Evolutionary conservation across 1,284 basidiomycete species (phyloP), one percentile per base, ranked within the genome.

Genomic region (Polyporus tsugae): DNA sequence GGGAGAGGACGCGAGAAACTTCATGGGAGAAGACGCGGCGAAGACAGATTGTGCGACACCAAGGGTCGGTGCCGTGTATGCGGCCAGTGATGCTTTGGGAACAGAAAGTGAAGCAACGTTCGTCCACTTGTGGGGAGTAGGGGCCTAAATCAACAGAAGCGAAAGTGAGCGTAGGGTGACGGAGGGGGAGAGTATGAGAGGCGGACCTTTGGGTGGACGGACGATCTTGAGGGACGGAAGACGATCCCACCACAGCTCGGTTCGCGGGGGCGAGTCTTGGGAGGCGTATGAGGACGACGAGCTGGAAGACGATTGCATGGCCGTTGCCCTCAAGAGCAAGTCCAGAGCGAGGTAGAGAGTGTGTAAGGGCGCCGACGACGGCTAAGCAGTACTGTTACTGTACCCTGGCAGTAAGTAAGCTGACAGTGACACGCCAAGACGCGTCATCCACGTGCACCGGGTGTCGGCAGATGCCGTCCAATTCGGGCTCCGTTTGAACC

Each of bases 51-150:
- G 90, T 87, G 67, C 87, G 85, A 74, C 91, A 93, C 72, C 81
- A 82, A 1, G 92, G 91, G 66, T 88, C 84, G 55, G 84, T 81
- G 49, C 81, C 78, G 64, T 88, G 80, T 4, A 85, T 80, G 38
- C 92, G 86, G 39, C 90, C 90, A 19, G 81, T 82, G 60, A 89
- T 81, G 57, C 83, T 86, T 77, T 94, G 92, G 0, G 88, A 85
- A 77, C 90, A 91, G 79, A 88, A 92, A 5, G 89, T 90, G 70
- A 93, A 81, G 78, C 91, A 93, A 78, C 90, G 89, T 78, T 94
- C 91, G 78, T 93, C 92, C 57, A 82, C 82, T 72, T 85, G 83
- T 15, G 84, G 83, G 1, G 89, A 89, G 72, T 84, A 84, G 74
- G 79, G 82, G 62, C 88, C 90, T 91, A 73, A 29, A 13, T 38